Conservation (phyloP, 805 yeast genomes). For the Myxozyma kluyveri region DNA sequence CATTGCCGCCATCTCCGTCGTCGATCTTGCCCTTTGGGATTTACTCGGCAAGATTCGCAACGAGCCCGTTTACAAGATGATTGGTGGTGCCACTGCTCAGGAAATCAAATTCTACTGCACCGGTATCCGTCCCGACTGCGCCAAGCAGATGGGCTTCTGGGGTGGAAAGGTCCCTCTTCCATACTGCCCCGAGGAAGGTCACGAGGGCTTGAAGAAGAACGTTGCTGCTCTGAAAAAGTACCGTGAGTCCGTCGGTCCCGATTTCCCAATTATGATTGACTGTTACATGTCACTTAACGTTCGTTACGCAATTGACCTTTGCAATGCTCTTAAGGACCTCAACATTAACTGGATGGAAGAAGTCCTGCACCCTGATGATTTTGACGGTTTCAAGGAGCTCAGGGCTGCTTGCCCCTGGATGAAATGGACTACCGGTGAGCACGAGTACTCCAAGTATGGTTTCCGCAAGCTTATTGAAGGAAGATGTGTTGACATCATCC, state of each 20-base stretch:
- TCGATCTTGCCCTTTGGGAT: slow-evolving; percentile 53
- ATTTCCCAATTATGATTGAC: slow-evolving; percentile 54
- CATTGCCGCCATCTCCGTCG: slow-evolving; percentile 48
- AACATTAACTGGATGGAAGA: slow-evolving; percentile 56
- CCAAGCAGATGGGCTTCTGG: slow-evolving; percentile 52
- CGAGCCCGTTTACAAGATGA: slow-evolving; percentile 53
- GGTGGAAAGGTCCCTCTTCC: slow-evolving; percentile 55
- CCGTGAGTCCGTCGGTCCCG: slow-evolving; percentile 50
- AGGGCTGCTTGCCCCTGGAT: slow-evolving; percentile 49
- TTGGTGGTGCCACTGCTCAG: slow-evolving; percentile 51
- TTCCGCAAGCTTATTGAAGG: slow-evolving; percentile 52
- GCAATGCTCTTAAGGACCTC: slow-evolving; percentile 45
- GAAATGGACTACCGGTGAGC: slow-evolving; percentile 55
- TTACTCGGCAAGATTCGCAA: slow-evolving; percentile 49
- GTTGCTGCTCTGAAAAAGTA: slow-evolving; percentile 47
- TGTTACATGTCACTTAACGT: slow-evolving; percentile 54
- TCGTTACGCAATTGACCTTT: slow-evolving; percentile 48
- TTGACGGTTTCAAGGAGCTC: slow-evolving; percentile 47
- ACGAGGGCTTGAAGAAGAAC: slow-evolving; percentile 46
- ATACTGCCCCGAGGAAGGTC: slow-evolving; percentile 53
- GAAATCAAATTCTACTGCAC: slow-evolving; percentile 50
- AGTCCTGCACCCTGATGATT: slow-evolving; percentile 52
- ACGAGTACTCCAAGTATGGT: slow-evolving; percentile 52
- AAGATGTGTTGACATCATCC: slow-evolving; percentile 48
- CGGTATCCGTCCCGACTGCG: slow-evolving; percentile 49